Conservation (phyloP, 208 protist genomes). For the Naegleria lovaniensis region DNA sequence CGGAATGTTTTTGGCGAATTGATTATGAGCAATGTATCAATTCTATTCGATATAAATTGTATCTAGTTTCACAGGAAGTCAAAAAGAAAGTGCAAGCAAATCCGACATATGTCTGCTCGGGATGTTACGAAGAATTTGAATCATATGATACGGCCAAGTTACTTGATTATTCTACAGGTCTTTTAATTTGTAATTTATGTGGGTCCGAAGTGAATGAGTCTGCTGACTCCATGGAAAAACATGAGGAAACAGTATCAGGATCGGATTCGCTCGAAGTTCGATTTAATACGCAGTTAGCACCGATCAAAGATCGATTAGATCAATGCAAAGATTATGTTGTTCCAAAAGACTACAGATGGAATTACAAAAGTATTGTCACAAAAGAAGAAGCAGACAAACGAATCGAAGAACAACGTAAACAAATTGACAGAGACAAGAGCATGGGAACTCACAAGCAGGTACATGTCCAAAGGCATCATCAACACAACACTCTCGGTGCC, state of each 20-base stretch:
- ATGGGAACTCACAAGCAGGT: background rate
- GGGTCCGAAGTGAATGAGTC: background rate
- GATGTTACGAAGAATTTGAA: background rate
- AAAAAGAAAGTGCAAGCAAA: background rate
- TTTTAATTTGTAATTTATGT: background rate
- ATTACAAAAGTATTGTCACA: background rate
- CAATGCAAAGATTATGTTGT: background rate
- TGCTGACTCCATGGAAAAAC: background rate
- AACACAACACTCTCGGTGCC: background rate
- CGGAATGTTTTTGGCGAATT: background rate
- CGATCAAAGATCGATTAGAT: background rate
- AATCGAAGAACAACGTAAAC: background rate
- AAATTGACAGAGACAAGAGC: background rate
- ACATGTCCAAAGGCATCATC: background rate
- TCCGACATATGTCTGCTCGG: background rate
- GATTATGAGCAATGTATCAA: slow-evolving; percentile 5
- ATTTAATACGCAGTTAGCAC: background rate
- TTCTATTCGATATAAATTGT: background rate
- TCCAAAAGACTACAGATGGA: background rate
- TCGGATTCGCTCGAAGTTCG: background rate
- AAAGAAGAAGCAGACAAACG: background rate
- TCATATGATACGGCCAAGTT: background rate
- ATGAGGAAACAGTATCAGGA: background rate
- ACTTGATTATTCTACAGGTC: background rate
- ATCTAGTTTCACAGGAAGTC: background rate